Base-by-base conservation (phyloP, 768 basidiomycete species). In the Podaxis carcinomalis region DNA sequence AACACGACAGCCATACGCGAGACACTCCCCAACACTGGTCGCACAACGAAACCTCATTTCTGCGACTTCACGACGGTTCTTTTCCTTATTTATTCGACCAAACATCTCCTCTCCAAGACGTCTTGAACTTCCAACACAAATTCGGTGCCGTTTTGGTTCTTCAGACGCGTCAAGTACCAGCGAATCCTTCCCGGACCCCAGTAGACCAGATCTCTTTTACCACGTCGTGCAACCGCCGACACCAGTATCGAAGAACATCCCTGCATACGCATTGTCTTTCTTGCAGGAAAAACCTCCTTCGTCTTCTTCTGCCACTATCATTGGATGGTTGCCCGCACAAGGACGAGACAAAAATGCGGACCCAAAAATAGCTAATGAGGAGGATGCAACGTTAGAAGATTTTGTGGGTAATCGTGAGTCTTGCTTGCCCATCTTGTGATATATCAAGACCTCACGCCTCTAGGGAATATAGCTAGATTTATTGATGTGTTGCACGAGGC, bases 271-370 rank as follows among this genome's bases (percentile, higher is more conserved):
- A 0, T 66, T 92, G 1, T 89, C 89, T 1, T 90, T 91, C 60
- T 74, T 88, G 6, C 57, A 78, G 0, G 64, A 72, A 19, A 73
- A 78, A 7, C 85, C 86, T 0, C 69, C 77, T 1, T 68, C 69
- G 0, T 64, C 75, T 2, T 76, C 79, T 21, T 86, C 87, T 6
- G 70, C 74, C 27, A 78, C 82, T 4, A 72, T 92, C 9, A 73
- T 92, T 21, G 90, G 90, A 2, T 90, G 86, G 86, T 72, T 92
- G 5, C 88, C 88, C 13, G 88, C 87, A 2, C 50, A 51, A 27
- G 37, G n/a, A 44, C 21, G 23, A 23, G 56, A 50, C 14, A 51
- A 54, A 2, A 53, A 23, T 51, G 46, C 62, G 28, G 28, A 58
- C 40, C 52, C 42, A 51, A 42, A 28, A 14, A 61, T 56, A 23